Conservation (phyloP, 805 yeast genomes). For the Zygotorulaspora sp. region DNA sequence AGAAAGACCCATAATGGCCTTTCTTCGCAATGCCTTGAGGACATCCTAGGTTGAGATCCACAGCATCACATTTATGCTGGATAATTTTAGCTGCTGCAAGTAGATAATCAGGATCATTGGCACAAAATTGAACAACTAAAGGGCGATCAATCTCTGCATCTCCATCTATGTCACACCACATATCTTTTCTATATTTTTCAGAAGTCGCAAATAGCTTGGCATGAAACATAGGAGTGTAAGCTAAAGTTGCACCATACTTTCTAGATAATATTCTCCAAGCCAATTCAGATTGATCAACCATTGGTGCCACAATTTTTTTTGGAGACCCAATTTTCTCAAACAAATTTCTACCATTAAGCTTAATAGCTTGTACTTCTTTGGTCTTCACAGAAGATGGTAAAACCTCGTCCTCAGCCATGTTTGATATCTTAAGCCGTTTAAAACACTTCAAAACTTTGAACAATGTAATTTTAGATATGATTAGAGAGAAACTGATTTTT, state of each 20-base stretch:
- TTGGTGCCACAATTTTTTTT: slow-evolving; percentile 87
- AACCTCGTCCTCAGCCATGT: slow-evolving; percentile 5
- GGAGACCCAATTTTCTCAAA: slow-evolving; percentile 71
- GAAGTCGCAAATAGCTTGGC: slow-evolving; percentile 84
- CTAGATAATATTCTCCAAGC: slow-evolving; percentile 92
- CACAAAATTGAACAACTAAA: slow-evolving; percentile 90
- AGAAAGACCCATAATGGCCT: slow-evolving; percentile 92
- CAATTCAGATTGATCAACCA: slow-evolving; percentile 95
- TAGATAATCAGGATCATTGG: slow-evolving; percentile 85
- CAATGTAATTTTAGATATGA: slow-evolving; percentile 6
- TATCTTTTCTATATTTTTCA: slow-evolving; percentile 70
- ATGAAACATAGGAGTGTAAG: slow-evolving; percentile 97
- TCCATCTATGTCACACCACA: slow-evolving; percentile 75
- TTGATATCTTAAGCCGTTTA: slow-evolving; percentile 3
- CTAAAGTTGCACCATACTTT: slow-evolving; percentile 84
- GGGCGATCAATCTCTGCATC: slow-evolving; percentile 69
- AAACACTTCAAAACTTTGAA: slow-evolving; percentile 1
- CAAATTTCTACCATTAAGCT: slow-evolving; percentile 57
- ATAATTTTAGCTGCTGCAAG: slow-evolving; percentile 77
- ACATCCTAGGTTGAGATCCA: slow-evolving; percentile 92
- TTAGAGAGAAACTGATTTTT: not conserved
- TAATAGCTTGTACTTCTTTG: slow-evolving; percentile 4
- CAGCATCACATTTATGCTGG: slow-evolving; percentile 86
- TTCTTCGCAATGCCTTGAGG: slow-evolving; percentile 96
- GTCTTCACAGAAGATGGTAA: not conserved